Evolutionary conservation across 225 moss, liverwort and hornwort species (phyloP), one percentile per base, ranked within the genome.

Genomic region (Physcomitrellopsis africana): DNA sequence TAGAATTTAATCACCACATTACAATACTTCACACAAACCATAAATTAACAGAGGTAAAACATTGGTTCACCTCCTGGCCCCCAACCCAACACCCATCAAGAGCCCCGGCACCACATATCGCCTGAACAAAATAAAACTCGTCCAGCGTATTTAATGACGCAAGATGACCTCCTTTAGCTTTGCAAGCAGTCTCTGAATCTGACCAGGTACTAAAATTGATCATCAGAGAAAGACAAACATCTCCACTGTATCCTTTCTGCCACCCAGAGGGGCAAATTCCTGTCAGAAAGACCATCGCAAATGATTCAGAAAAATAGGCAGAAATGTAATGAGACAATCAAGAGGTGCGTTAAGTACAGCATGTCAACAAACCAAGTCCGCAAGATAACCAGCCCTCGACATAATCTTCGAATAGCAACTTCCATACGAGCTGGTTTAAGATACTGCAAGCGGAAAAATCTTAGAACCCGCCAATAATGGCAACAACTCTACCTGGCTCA

Each of bases 221-320:
- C 86, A 89, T 84, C 57, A 90, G 78, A 68, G 79, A 78, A 76
- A 90, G 83, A 63, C 96, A 96, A 14, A 86, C 86, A 15, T 84
- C 81, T 66, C 90, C 89, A 89, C 86, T 87, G 72, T 87, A 90
- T 68, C 90, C 90, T 80, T 62, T 81, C 81, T 90, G 87, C 93
- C 93, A 93, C 79, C 93, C 96, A 72, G 87, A 73, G 81, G 96
- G 93, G 82, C 96, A 96, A 74, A 85, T 76, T 76, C 82, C 93
- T 93, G 93, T 85, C 61, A 51, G 76, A 47, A 22, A 20, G 26
- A 55, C 37, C 27, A 41, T 16, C 7, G 13, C 11, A 37, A 37
- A 37, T 37, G 1, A 41, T 37, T 73, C 60, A 65, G 51, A 3
- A 68, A 60, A 22, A 5, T 0, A n/a, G 43, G 7, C 43, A 32